These are phyloP conservation scores for Mollisia scopiformis DNA, from an alignment of 2,329 filamentous ascomycete genomes.

Conservation along the genomic window DNA sequence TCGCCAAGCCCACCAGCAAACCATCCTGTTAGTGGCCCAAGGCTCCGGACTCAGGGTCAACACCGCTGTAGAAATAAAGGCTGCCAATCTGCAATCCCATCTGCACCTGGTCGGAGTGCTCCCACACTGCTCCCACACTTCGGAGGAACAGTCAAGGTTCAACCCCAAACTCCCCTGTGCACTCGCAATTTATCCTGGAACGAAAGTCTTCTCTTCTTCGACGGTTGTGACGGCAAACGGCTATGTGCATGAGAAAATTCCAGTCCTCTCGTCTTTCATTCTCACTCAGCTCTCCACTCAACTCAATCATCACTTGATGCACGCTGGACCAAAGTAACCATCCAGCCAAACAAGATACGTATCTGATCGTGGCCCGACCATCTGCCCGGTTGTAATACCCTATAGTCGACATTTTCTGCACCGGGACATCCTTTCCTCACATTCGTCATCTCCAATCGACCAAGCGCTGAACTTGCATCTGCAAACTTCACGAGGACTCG, in stretches of 20 bases:
- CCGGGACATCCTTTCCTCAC: neutral
- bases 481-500: neutral
- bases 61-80: neutral
- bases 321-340: neutral
- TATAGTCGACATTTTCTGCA: neutral
- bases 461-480: neutral
- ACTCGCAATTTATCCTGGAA: neutral
- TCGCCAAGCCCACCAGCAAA: neutral
- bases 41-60: neutral
- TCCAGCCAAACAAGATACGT: neutral
- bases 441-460: constrained; percentile 1
- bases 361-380: neutral
- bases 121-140: neutral
- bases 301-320: neutral
- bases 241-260: neutral
- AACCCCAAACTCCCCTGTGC: neutral
- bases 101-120: neutral
- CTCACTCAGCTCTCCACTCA: neutral
- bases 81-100: neutral
- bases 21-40: neutral
- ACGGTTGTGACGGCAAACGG: neutral
- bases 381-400: neutral
- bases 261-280: neutral
- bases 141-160: neutral
- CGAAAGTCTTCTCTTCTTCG: neutral